A percentile compares a stretch with the other conserved stretches of the same genome.
phyloP scores from a whole-genome alignment of 441 rosid genomes.

The Syzygium syzygioides region DNA sequence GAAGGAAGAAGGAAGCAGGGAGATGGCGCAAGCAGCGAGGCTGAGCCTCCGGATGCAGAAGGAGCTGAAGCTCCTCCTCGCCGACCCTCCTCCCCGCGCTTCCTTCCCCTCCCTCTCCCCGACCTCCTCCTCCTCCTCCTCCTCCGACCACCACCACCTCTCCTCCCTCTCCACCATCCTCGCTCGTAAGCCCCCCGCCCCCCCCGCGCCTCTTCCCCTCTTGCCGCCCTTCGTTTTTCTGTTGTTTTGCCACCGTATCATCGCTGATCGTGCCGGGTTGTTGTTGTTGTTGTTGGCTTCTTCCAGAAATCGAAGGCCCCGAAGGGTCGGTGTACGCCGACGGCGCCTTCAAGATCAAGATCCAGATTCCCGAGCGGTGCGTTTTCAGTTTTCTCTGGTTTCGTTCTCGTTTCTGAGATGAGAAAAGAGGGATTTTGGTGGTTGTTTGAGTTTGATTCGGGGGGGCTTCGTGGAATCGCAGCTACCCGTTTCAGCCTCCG shows the following conservation, averaged over 20 bases:
- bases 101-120: slow-evolving; percentile 57
- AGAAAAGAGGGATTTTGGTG: no score
- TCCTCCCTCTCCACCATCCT: slow-evolving; percentile 36
- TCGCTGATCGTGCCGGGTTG: background rate
- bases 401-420: background rate
- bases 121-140: slow-evolving; percentile 24
- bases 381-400: background rate
- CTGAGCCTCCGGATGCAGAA: slow-evolving; percentile 70
- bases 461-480: background rate
- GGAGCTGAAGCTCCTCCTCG: slow-evolving; percentile 76
- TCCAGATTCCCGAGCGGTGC: slow-evolving; percentile 79
- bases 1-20: background rate
- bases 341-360: slow-evolving; percentile 54
- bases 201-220: background rate
- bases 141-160: background rate
- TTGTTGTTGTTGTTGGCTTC: background rate
- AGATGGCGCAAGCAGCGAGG: slow-evolving; percentile 81
- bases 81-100: slow-evolving; percentile 70
- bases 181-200: slow-evolving; percentile 42
- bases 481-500: slow-evolving; percentile 92
- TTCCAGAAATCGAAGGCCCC: slow-evolving; percentile 63
- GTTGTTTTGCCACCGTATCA: background rate
- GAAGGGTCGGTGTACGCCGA: slow-evolving; percentile 66
- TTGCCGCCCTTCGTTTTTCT: background rate
- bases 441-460: background rate